Evolutionary conservation across 371 early-diverging fungal species (phyloP).

Genomic region (Nematocida minor): DNA sequence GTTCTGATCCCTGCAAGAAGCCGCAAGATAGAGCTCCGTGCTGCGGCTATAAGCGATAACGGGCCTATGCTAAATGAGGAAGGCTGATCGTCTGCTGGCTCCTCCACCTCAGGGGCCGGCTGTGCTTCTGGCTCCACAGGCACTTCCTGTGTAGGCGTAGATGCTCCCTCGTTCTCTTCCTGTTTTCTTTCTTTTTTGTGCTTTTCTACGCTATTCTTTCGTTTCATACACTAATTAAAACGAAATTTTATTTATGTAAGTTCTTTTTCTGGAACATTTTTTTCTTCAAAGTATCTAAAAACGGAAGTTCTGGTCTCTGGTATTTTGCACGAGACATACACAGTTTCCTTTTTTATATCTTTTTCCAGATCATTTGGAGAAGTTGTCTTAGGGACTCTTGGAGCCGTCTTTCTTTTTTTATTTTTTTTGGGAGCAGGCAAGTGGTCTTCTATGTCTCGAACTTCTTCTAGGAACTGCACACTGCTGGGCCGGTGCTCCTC

Average conservation of each 20-base stretch:
- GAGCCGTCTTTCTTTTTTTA: too few relatives aligned
- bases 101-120: background rate
- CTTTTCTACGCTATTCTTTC: constrained; percentile 4
- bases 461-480: background rate
- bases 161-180: background rate
- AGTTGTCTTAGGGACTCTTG: too few relatives aligned
- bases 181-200: constrained; percentile 2
- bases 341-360: too few relatives aligned
- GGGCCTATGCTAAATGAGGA: background rate
- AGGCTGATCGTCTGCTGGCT: background rate
- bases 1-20: background rate
- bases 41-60: background rate
- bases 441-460: background rate
- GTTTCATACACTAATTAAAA: constrained; percentile 37
- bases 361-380: too few relatives aligned
- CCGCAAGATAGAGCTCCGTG: background rate
- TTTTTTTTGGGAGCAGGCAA: background rate
- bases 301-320: background rate
- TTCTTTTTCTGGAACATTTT: constrained; percentile 19
- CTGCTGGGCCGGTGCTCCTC: background rate
- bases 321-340: background rate
- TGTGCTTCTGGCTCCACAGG: background rate
- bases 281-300: background rate
- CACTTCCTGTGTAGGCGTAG: background rate
- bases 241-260: constrained; percentile 52